Percentiles rank a stretch among this genome's conserved stretches.
Conservation (phyloP, 768 basidiomycete species). For the Gloeopeniophorella convolvens region DNA sequence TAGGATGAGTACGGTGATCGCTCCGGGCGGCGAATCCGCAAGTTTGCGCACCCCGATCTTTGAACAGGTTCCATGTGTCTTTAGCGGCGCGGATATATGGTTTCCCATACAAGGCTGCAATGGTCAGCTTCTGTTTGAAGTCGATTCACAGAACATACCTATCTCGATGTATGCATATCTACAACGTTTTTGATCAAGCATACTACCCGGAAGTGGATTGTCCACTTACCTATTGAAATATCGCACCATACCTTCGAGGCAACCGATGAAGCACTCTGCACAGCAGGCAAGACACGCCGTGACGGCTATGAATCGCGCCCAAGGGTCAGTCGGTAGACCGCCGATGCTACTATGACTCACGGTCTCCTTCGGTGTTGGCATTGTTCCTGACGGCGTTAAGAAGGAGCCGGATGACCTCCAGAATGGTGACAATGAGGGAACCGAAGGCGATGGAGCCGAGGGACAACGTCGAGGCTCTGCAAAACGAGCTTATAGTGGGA, state of each 20-base stretch:
- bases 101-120: slow-evolving; percentile 74
- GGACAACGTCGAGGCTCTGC: slow-evolving; percentile 69
- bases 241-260: slow-evolving; percentile 60
- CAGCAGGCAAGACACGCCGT: slow-evolving; percentile 72
- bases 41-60: slow-evolving; percentile 47
- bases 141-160: slow-evolving; percentile 33
- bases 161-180: slow-evolving; percentile 84
- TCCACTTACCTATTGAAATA: slow-evolving; percentile 66
- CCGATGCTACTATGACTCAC: slow-evolving; percentile 35
- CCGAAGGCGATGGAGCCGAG: slow-evolving; percentile 85
- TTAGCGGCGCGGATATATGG: slow-evolving; percentile 74
- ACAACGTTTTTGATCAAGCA: not conserved
- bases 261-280: slow-evolving; percentile 70
- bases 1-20: slow-evolving; percentile 7
- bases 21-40: slow-evolving; percentile 4
- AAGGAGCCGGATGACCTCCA: slow-evolving; percentile 62
- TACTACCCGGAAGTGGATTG: not conserved
- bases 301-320: slow-evolving; percentile 40
- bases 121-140: not conserved
- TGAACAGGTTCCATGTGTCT: slow-evolving; percentile 75
- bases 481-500: slow-evolving; percentile 63
- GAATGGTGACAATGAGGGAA: slow-evolving; percentile 72
- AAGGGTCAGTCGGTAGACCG: not conserved
- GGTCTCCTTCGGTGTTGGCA: slow-evolving; percentile 57
- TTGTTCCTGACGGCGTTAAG: slow-evolving; percentile 52